A percentile compares a stretch with the other conserved stretches of the same genome.
Conservation (phyloP, 1,284 basidiomycete genomes). For the Microbotryum silenes-acaulis region DNA sequence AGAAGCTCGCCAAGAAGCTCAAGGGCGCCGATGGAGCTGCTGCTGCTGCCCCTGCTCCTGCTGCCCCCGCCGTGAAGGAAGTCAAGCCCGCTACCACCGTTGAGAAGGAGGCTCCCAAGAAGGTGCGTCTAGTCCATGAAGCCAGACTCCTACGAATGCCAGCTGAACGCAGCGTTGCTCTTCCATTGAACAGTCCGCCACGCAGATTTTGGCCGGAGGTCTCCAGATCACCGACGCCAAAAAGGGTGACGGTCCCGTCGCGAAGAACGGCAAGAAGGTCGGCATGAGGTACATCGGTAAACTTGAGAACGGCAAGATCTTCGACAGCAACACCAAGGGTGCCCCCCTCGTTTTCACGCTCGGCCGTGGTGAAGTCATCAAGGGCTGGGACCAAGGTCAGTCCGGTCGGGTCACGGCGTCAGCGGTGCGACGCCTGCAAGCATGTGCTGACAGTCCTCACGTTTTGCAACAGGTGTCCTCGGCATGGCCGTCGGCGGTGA, state of each 20-base stretch:
- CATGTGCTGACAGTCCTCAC: constrained; percentile 19
- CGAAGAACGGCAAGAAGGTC: constrained; percentile 76
- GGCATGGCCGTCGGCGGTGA: constrained; percentile 92
- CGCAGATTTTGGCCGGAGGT: constrained; percentile 58
- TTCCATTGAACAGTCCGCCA: constrained; percentile 3
- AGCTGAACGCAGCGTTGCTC: too few relatives aligned
- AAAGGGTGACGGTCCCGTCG: constrained; percentile 68
- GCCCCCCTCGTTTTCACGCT: constrained; percentile 67
- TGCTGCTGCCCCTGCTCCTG: constrained; percentile 48
- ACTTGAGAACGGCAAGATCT: constrained; percentile 68
- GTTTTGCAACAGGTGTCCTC: constrained; percentile 55
- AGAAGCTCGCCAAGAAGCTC: constrained; percentile 64
- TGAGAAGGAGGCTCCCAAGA: constrained; percentile 23
- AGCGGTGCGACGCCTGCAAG: too few relatives aligned
- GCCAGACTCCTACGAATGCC: too few relatives aligned
- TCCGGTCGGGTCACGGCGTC: too few relatives aligned
- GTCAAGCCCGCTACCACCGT: constrained; percentile 32
- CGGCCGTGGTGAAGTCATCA: constrained; percentile 84
- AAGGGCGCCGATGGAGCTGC: constrained; percentile 53
- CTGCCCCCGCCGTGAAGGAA: constrained; percentile 46
- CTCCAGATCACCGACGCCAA: constrained; percentile 71
- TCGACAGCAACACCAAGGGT: constrained; percentile 83
- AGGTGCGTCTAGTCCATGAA: constrained; percentile 1
- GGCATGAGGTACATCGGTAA: constrained; percentile 87
- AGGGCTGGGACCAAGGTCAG: constrained; percentile 62